Percentiles rank a stretch among this genome's conserved stretches.
These are phyloP conservation scores for Kentomonas sorsogonicus DNA, from an alignment of 208 protist species.

Conservation along the genomic window DNA sequence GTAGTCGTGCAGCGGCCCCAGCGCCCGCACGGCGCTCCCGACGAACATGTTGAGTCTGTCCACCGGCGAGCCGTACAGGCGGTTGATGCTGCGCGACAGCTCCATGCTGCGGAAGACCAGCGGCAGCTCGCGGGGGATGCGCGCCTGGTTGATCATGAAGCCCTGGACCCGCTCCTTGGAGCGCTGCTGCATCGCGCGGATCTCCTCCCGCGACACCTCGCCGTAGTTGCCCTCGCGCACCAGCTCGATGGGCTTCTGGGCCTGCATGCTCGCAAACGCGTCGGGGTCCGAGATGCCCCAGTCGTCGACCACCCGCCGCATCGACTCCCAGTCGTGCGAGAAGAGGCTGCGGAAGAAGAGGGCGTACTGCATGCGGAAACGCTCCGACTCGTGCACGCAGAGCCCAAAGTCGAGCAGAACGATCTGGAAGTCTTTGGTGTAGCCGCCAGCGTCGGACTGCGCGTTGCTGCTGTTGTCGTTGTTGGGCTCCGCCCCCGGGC, in stretches of 20 bases:
- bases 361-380: conserved; percentile 77
- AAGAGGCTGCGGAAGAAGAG: conserved; percentile 76
- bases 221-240: conserved; percentile 42
- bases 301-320: conserved; percentile 36
- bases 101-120: conserved; percentile 73
- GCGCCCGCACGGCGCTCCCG: conserved; percentile 37
- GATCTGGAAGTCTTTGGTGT: conserved; percentile 58
- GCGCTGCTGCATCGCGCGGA: conserved; percentile 39
- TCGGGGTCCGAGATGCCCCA: conserved; percentile 75
- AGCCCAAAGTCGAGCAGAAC: conserved; percentile 82
- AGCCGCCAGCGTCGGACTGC: too few relatives aligned
- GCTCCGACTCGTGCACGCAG: conserved; percentile 52
- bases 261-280: conserved; percentile 71
- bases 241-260: conserved; percentile 62
- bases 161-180: conserved; percentile 33
- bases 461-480: too few relatives aligned
- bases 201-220: conserved; percentile 66
- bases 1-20: conserved; percentile 55
- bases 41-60: conserved; percentile 82
- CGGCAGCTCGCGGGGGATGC: conserved; percentile 63
- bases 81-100: conserved; percentile 75
- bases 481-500: too few relatives aligned
- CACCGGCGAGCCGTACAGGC: conserved; percentile 70
- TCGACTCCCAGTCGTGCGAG: conserved; percentile 44
- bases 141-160: conserved; percentile 43